Evolutionary conservation across 1,139 yeast genomes (phyloP), one percentile per base, ranked within the genome.

Genomic region (Kodamaea derodonti): DNA sequence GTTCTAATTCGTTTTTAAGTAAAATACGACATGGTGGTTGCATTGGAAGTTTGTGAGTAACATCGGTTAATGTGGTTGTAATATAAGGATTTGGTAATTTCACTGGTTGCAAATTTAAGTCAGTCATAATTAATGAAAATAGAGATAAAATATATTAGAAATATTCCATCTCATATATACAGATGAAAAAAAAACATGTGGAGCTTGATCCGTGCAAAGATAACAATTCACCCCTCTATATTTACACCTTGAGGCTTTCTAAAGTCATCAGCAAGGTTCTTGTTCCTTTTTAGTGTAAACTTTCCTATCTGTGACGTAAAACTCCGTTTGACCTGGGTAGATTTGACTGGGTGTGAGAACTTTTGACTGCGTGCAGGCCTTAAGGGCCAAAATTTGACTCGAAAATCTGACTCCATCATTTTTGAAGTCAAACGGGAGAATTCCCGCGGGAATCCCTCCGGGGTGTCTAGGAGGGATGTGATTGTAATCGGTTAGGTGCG

Each of bases 1-100:
- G 92, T 24, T 76, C 66, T 42, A 65, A 66, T 47, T 83, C 92
- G 40, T 77, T 74, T 51, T 83, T 83, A 40, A 81, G 60, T 23
- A 66, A 62, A 4, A 80, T 65, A 20, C 73, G 67, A 39, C 80
- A 76, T 18, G 69, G 69, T 2, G 69, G 61, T 20, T 48, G 31
- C 36, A 49, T 18, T 31, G 59, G 48, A 52, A 69, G 35, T 46
- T 47, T 32, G 47, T 60, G 29, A 14, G 64, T 47, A 38, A 64
- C 59, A 20, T 69, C 72, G 3, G 63, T 51, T 32, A 75, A 49
- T 1, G 76, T 67, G 1, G 80, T 72, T 32, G 60, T 54, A 16
- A 65, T 50, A 37, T 60, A 62, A 14, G 75, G 72, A 18, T 37
- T 38, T 14, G 46, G 40, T 32, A 46, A 40, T 16, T 14, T 27